Percentiles rank a stretch among this genome's conserved stretches.
Evolutionary conservation across 2,329 filamentous ascomycete species (phyloP).

Genomic region (Fusarium verticillioides): DNA sequence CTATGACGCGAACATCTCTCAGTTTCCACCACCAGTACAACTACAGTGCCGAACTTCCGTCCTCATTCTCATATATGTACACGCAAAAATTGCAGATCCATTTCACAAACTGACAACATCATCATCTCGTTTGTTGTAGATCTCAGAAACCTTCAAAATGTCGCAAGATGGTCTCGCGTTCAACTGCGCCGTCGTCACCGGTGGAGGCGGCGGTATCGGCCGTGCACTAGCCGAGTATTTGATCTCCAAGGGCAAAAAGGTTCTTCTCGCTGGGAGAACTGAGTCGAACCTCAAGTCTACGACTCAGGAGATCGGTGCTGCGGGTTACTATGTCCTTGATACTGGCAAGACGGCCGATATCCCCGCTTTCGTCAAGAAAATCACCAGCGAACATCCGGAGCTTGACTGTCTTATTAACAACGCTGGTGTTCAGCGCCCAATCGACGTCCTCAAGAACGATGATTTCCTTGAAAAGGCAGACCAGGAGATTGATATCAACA

Average conservation of each 20-base stretch:
- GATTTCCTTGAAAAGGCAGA: slow-evolving; percentile 63
- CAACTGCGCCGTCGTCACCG: slow-evolving; percentile 60
- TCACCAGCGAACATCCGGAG: slow-evolving; percentile 59
- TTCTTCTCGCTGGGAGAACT: slow-evolving; percentile 65
- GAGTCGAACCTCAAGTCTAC: slow-evolving; percentile 62
- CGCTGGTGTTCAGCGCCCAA: slow-evolving; percentile 66
- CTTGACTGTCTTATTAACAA: slow-evolving; percentile 70
- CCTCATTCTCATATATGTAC: not conserved
- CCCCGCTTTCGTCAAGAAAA: slow-evolving; percentile 55
- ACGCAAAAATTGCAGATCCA: accelerated
- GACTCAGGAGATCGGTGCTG: slow-evolving; percentile 56
- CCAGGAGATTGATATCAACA: slow-evolving; percentile 68
- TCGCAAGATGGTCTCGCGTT: slow-evolving; percentile 46
- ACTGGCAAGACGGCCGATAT: slow-evolving; percentile 58
- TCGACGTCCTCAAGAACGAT: slow-evolving; percentile 55
- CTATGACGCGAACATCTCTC: slow-evolving; percentile 12
- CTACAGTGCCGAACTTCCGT: not conserved
- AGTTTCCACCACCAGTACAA: not conserved
- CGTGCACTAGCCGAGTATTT: slow-evolving; percentile 60
- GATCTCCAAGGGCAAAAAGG: slow-evolving; percentile 58
- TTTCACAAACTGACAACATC: accelerated
- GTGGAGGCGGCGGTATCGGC: slow-evolving; percentile 64
- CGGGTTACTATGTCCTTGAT: slow-evolving; percentile 64
- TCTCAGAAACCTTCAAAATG: not conserved
- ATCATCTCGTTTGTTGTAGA: not conserved